phyloP scores from a whole-genome alignment of 306 rosid genomes.

The Castanea crenata region DNA sequence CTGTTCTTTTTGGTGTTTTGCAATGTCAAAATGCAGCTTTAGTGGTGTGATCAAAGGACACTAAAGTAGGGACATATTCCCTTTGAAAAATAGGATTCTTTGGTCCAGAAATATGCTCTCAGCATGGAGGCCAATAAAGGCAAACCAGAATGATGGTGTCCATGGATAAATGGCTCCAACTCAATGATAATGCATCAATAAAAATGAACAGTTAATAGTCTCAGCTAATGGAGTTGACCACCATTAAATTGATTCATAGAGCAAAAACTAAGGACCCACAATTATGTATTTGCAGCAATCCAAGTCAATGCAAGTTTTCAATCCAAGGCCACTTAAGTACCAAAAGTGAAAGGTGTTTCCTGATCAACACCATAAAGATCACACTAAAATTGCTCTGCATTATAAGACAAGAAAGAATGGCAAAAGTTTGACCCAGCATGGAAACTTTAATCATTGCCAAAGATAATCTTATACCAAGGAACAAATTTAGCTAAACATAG shows the following conservation, averaged over 20 bases:
- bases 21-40: constrained; percentile 33
- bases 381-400: constrained; percentile 19
- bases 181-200: constrained; percentile 37
- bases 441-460: constrained; percentile 40
- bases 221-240: constrained; percentile 49
- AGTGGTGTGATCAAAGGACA: constrained; percentile 23
- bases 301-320: constrained; percentile 52
- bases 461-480: constrained; percentile 3
- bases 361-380: constrained; percentile 31
- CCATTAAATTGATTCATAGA: constrained; percentile 18
- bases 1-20: background rate
- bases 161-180: constrained; percentile 20
- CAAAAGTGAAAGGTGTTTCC: constrained; percentile 36
- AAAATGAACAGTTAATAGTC: constrained; percentile 22
- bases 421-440: constrained; percentile 22
- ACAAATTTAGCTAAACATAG: background rate
- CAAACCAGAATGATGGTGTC: constrained; percentile 46
- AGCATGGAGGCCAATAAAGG: constrained; percentile 51
- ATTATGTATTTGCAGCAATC: constrained; percentile 25
- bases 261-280: constrained; percentile 36
- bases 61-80: constrained; percentile 41
- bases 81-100: constrained; percentile 41
- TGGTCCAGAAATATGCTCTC: constrained; percentile 40
- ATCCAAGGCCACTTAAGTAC: constrained; percentile 22
- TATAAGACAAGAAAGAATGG: constrained; percentile 17